A percentile compares a stretch with the other conserved stretches of the same genome.
Evolutionary conservation across 2,329 filamentous ascomycete genomes (phyloP).

Genomic region (Alternaria sp.): DNA sequence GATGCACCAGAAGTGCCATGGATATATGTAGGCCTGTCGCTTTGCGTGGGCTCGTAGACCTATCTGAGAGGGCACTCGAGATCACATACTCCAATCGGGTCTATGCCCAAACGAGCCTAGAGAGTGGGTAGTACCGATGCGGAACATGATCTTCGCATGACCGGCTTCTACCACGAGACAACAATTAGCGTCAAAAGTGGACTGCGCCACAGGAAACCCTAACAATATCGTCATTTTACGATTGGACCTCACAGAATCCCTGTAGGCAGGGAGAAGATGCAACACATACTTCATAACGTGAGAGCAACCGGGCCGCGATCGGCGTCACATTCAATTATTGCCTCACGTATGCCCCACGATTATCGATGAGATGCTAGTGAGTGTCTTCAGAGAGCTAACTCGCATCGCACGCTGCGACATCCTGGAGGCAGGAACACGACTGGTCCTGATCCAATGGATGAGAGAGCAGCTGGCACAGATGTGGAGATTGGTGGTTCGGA

Average conservation of each 20-base stretch:
- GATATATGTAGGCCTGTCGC: background rate
- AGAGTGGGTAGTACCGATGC: background rate
- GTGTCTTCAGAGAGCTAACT: background rate
- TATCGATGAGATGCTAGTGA: background rate
- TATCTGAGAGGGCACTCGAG: background rate
- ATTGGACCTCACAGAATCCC: background rate
- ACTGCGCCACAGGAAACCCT: background rate
- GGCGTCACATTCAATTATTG: background rate
- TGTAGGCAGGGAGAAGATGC: background rate
- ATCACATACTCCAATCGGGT: background rate
- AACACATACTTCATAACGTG: background rate
- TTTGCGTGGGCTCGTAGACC: constrained; percentile 1
- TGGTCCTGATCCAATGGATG: background rate
- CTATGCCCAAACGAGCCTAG: constrained; percentile 1
- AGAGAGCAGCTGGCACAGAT: background rate
- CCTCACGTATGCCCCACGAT: background rate
- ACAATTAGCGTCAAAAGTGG: background rate
- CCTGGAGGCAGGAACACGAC: background rate
- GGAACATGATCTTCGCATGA: background rate
- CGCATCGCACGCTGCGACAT: background rate
- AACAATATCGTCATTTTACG: background rate
- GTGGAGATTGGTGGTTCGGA: background rate
- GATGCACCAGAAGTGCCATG: background rate
- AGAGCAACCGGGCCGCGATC: background rate
- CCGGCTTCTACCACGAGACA: background rate